Evolutionary conservation across 2,329 filamentous ascomycete species (phyloP), one percentile per base, ranked within the genome.

Genomic region (Fusarium cicatricum): DNA sequence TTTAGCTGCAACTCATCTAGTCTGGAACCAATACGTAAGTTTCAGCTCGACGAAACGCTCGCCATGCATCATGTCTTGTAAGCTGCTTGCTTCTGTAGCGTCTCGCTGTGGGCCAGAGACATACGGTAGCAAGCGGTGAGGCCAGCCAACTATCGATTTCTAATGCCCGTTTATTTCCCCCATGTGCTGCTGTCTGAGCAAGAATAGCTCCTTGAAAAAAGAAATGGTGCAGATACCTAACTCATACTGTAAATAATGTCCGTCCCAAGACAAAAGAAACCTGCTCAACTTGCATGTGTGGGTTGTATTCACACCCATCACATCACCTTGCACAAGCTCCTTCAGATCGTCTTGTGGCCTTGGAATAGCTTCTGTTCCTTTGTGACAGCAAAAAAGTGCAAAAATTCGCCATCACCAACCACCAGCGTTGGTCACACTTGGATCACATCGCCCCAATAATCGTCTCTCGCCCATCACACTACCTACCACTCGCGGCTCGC

Each of bases 361-460:
- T 19, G 38, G 56, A 60, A 60, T 60, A 60, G 57, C 58, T 42
- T 58, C 54, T 39, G 32, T n/a, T 12, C 28, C 40, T 32, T 12
- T n/a, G 29, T 32, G 29, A 32, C n/a, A 32, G 12, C 29, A 14
- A 14, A 4, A 3, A 12, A n/a, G 28, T 31, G 10, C 28, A 31
- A 31, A 4, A n/a, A n/a, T n/a, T 31, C 28, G 9, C 28, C 28
- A 33, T 40, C 34, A 31, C 23, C 42, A 45, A 3, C 10, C 4
- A 11, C 16, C 23, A 38, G 32, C 52, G 34, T 23, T 28, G 34
- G 37, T 14, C 58, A 32, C 37, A n/a, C 29, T 11, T 31, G 3
- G 12, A 26, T 15, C 41, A 38, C 62, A 66, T 65, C 62, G 60
- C 62, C 62, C 63, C 63, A 65, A 65, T 65, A 47, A 65, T 64